Conservation (phyloP, 352 stramenopile genomes). For the Phytophthora melonis region DNA sequence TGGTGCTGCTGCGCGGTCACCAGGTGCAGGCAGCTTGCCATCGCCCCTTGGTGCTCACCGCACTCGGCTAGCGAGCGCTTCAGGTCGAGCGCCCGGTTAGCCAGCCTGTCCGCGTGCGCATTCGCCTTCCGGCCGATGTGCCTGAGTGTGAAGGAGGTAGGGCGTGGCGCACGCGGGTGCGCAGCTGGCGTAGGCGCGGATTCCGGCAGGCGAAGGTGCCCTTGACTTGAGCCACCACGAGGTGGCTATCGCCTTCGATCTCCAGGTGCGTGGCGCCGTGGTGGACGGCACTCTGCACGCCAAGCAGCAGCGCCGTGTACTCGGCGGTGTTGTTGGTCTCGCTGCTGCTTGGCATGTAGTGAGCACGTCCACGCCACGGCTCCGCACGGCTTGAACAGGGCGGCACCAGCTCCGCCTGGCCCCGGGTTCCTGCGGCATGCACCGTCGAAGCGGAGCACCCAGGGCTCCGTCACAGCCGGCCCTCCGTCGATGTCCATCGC, state of each 20-base stretch:
- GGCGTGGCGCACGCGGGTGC: neutral
- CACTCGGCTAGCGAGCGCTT: neutral
- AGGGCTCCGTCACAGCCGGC: neutral
- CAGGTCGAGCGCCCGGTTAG: neutral
- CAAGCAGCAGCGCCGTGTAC: slow-evolving; percentile 23
- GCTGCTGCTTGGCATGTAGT: slow-evolving; percentile 11
- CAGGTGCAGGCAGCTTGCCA: no score
- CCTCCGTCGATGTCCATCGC: neutral
- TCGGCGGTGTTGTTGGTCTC: slow-evolving; percentile 33
- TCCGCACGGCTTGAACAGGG: slow-evolving; percentile 5
- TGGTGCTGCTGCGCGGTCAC: no score
- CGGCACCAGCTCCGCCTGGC: slow-evolving; percentile 20
- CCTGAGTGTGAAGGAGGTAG: neutral
- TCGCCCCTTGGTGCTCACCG: neutral
- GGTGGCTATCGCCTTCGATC: neutral
- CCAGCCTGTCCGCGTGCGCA: neutral
- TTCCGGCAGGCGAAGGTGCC: neutral
- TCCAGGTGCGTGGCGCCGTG: neutral
- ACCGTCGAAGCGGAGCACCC: slow-evolving; percentile 28
- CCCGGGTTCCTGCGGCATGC: slow-evolving; percentile 23
- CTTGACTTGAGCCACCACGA: slow-evolving; percentile 10
- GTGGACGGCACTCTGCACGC: neutral
- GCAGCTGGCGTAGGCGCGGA: neutral
- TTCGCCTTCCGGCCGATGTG: slow-evolving; percentile 7
- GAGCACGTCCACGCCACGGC: slow-evolving; percentile 15